Evolutionary conservation across 2,329 filamentous ascomycete species (phyloP), one percentile per base, ranked within the genome.

Genomic region (Coniochaeta ligniaria): DNA sequence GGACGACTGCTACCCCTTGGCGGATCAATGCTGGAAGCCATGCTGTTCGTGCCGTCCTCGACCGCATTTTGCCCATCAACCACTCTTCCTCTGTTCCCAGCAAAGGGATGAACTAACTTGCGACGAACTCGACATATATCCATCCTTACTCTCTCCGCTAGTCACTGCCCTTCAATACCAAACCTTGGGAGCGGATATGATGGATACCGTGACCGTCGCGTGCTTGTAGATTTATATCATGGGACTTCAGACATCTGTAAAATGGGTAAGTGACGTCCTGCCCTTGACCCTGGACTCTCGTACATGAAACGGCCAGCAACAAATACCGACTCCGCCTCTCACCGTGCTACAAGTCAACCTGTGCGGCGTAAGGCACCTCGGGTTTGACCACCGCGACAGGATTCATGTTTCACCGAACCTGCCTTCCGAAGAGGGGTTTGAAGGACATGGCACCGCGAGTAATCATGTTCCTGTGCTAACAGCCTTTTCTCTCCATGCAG

Each of bases 401-500:
- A 16, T 8, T 57, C 35, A 9, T 57, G 31, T 38, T 36, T 28
- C 55, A 57, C 24, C 20, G 33, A 52, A 7, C 47, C 47, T n/a
- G 26, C 47, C 47, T 6, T 16, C n/a, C 5, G 26, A n/a, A 12
- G 58, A 54, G 58, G 45, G 35, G 58, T 26, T 14, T 9, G 28
- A 17, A 50, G 43, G 38, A 33, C 28, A 50, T 38, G 50, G 8
- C 26, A 52, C 16, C 31, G 24, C 57, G 60, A 57, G 45, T 24
- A 12, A 24, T 36, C n/a, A 50, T 57, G 22, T 33, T 43, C 16
- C 3, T 52, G 35, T 62, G 61, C 62, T 64, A 55, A 65, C 47
- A 12, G 11, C 14, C 26, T 31, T 31, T 52, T 56, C 17, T 14
- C 58, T 60, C 64, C 59, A 62, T 47, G 66, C 68, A 85, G 83